Evolutionary conservation across 768 basidiomycete genomes (phyloP).

Genomic region (Paxillus involutus): DNA sequence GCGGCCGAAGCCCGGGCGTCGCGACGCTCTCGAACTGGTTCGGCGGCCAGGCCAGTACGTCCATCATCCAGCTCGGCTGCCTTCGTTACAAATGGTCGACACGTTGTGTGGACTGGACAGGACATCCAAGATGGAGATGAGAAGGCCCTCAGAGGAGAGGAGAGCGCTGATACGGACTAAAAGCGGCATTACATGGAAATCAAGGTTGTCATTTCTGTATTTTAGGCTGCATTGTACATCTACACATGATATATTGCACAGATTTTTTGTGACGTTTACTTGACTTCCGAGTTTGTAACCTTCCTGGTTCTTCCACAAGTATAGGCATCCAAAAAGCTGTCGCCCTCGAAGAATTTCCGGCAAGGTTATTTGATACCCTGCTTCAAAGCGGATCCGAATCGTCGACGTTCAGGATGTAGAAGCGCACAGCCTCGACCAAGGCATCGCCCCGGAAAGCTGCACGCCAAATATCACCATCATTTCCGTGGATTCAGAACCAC

Average conservation of each 20-base stretch:
- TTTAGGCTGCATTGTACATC: constrained; percentile 4
- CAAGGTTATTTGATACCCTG: no score
- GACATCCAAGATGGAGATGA: constrained; percentile 13
- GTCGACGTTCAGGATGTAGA: constrained; percentile 69
- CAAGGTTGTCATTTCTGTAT: constrained; percentile 9
- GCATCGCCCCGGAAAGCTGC: constrained; percentile 47
- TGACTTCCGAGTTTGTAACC: no score
- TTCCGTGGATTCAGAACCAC: background rate
- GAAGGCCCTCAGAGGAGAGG: constrained; percentile 17
- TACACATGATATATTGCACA: background rate
- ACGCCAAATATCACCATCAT: background rate
- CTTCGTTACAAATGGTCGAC: constrained; percentile 10
- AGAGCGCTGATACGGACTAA: constrained; percentile 12
- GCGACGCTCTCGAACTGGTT: constrained; percentile 21
- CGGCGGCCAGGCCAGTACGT: constrained; percentile 16
- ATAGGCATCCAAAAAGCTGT: no score
- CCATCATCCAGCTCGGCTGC: constrained; percentile 13
- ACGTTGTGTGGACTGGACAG: constrained; percentile 20
- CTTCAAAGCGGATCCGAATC: constrained; percentile 36
- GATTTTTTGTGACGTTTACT: background rate
- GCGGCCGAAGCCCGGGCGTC: constrained; percentile 19
- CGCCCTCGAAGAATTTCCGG: background rate
- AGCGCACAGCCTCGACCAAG: constrained; percentile 61
- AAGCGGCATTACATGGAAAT: background rate
- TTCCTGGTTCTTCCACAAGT: no score